A percentile compares a stretch with the other conserved stretches of the same genome.
phyloP scores from a whole-genome alignment of 345 rosid species.

The Erucastrum elatum region DNA sequence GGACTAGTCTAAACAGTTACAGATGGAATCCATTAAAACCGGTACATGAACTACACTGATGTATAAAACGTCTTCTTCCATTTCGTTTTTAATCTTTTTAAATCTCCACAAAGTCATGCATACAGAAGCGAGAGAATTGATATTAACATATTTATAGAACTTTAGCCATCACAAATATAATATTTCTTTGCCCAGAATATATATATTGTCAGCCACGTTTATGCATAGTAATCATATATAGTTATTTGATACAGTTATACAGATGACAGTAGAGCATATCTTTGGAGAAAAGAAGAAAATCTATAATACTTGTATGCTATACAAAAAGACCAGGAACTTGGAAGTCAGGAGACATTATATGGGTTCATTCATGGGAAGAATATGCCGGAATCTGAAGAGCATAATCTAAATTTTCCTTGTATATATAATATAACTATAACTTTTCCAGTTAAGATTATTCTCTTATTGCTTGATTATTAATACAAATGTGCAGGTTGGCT shows the following conservation, averaged over 20 bases:
- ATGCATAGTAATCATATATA: not conserved
- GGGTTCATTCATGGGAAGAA: conserved; percentile 20
- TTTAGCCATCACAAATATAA: not conserved
- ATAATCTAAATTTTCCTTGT: conserved; percentile 4
- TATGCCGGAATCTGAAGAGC: conserved; percentile 36
- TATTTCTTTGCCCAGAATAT: not conserved
- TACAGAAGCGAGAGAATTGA: not conserved
- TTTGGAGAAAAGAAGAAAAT: not conserved
- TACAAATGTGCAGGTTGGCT: conserved; percentile 23
- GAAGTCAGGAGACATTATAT: conserved; percentile 8
- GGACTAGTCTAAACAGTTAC: not conserved
- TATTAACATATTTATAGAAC: not conserved
- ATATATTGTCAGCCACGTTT: conserved; percentile 32
- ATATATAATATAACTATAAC: not conserved
- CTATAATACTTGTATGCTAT: not conserved
- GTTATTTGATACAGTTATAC: not conserved
- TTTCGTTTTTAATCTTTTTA: not conserved
- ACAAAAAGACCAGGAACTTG: conserved; percentile 16
- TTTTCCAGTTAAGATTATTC: conserved; percentile 1
- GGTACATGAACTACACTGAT: not conserved
- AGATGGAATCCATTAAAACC: not conserved
- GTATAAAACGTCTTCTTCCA: not conserved
- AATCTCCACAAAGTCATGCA: not conserved
- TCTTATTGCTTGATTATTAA: conserved; percentile 14
- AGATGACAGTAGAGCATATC: not conserved